These are phyloP conservation scores for Pseudisothecium myosuroides DNA, from an alignment of 225 moss, liverwort and hornwort species.

Conservation along the genomic window DNA sequence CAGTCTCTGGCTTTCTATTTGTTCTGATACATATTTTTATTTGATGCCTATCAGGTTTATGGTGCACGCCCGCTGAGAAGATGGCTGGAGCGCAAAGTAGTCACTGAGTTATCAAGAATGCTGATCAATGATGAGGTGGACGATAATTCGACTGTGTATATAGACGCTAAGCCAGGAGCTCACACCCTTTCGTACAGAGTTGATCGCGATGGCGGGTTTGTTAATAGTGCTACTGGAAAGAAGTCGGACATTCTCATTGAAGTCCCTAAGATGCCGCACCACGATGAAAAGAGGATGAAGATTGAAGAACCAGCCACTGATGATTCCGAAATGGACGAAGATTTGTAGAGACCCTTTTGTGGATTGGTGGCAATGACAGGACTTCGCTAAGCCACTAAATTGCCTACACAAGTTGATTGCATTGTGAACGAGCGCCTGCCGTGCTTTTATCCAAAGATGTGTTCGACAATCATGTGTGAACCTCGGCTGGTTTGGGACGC, in stretches of 20 bases:
- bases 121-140: conserved; percentile 86
- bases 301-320: conserved; percentile 43
- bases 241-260: conserved; percentile 77
- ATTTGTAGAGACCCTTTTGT: not conserved
- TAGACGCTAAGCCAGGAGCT: conserved; percentile 37
- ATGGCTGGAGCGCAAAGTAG: conserved; percentile 89
- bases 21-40: not conserved
- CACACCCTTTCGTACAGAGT: conserved; percentile 50
- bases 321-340: conserved; percentile 63
- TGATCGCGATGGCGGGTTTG: conserved; percentile 63
- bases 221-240: conserved; percentile 53
- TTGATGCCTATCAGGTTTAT: conserved; percentile 38
- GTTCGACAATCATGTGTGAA: not conserved
- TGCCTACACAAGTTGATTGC: not conserved
- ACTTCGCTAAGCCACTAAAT: not conserved
- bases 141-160: conserved; percentile 78
- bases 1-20: not conserved
- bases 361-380: not conserved
- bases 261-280: conserved; percentile 23
- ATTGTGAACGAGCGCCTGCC: not conserved
- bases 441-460: not conserved
- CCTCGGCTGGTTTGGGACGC: not conserved
- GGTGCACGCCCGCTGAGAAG: conserved; percentile 89
- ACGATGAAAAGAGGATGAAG: conserved; percentile 55
- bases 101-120: conserved; percentile 74